A percentile compares a stretch with the other conserved stretches of the same genome.
These are phyloP conservation scores for Ploettnerulaceae sp. DNA, from an alignment of 2,329 filamentous ascomycete genomes.

Conservation along the genomic window DNA sequence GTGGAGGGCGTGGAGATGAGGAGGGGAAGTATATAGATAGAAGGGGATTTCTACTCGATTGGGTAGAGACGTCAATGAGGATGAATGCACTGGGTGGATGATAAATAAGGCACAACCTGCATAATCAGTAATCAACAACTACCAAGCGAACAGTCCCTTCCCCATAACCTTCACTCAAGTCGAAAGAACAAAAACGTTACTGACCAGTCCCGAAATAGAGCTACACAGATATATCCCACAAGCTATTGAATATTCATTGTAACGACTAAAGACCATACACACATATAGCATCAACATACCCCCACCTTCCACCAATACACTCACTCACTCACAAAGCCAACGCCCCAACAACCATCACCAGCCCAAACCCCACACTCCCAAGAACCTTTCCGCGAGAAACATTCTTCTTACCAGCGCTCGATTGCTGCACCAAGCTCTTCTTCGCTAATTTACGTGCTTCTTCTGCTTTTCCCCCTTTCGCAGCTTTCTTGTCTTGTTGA, in stretches of 20 bases:
- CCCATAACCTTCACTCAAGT: too few relatives aligned
- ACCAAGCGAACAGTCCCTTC: too few relatives aligned
- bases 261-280: too few relatives aligned
- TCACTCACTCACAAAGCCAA: background rate
- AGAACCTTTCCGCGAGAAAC: background rate
- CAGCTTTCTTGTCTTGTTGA: background rate
- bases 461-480: background rate
- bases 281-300: too few relatives aligned
- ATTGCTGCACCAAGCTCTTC: conserved; percentile 1
- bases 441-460: background rate
- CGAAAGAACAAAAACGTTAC: too few relatives aligned
- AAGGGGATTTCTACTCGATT: conserved; percentile 5
- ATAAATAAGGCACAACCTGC: too few relatives aligned
- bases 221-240: too few relatives aligned
- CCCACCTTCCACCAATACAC: too few relatives aligned
- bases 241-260: too few relatives aligned
- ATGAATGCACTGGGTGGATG: background rate
- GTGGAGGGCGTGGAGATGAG: background rate
- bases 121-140: too few relatives aligned
- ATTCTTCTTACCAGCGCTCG: background rate
- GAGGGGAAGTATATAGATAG: background rate
- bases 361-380: conserved; percentile 3
- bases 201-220: too few relatives aligned
- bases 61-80: conserved; percentile 4
- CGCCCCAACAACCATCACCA: background rate